Conservation (phyloP, 208 protist species). For the Phytomonas francai region DNA sequence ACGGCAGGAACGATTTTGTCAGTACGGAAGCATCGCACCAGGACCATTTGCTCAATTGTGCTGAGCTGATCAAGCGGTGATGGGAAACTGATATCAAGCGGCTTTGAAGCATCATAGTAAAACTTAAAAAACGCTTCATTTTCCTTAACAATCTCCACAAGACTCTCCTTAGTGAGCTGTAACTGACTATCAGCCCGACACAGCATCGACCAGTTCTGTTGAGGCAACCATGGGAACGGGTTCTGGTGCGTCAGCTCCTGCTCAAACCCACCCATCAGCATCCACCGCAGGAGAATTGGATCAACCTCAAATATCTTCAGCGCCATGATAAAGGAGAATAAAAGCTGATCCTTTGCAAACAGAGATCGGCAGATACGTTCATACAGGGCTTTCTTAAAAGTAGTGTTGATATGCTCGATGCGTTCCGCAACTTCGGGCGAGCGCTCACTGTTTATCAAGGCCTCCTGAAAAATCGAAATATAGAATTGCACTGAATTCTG, state of each 20-base stretch:
- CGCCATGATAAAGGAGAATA: conserved; percentile 94
- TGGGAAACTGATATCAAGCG: conserved; percentile 71
- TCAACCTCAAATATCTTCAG: conserved; percentile 90
- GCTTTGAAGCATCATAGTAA: conserved; percentile 85
- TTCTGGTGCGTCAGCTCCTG: conserved; percentile 11
- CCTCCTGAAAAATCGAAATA: conserved; percentile 92
- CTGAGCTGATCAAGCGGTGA: conserved; percentile 44
- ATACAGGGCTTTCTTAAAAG: conserved; percentile 86
- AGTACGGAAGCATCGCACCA: conserved; percentile 91
- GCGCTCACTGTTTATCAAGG: conserved; percentile 75
- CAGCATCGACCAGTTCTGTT: conserved; percentile 84
- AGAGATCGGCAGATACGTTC: conserved; percentile 87
- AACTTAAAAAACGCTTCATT: conserved; percentile 60
- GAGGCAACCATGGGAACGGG: conserved; percentile 85
- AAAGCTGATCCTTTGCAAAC: conserved; percentile 91
- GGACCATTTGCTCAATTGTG: conserved; percentile 84
- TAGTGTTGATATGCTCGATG: conserved; percentile 71
- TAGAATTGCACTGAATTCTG: conserved; percentile 96
- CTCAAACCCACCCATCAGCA: conserved; percentile 88
- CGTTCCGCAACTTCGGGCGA: conserved; percentile 69
- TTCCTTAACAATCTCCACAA: conserved; percentile 27
- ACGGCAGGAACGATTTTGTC: conserved; percentile 95
- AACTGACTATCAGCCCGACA: conserved; percentile 69
- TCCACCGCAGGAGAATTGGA: conserved; percentile 78
- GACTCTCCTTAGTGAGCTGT: conserved; percentile 30